Evolutionary conservation across 2,329 filamentous ascomycete species (phyloP).

Genomic region (Chrysoporthe cubensis): DNA sequence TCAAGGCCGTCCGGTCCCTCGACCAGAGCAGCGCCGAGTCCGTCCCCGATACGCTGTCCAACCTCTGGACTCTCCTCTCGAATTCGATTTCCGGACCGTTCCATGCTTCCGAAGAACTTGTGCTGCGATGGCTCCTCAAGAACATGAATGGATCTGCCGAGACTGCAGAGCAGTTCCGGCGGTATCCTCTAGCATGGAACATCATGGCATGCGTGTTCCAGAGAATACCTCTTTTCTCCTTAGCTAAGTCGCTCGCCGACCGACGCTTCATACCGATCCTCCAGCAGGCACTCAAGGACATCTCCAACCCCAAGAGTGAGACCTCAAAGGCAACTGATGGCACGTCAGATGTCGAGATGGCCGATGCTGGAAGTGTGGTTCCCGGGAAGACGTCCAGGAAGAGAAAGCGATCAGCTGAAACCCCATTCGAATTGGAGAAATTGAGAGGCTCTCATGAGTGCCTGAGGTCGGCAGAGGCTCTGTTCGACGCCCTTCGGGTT

Average conservation of each 20-base stretch:
- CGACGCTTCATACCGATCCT: constrained; percentile 69
- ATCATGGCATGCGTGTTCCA: constrained; percentile 64
- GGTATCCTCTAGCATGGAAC: constrained; percentile 63
- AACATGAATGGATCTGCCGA: constrained; percentile 56
- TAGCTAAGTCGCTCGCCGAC: constrained; percentile 73
- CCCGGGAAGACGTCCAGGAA: constrained; percentile 42
- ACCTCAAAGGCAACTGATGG: constrained; percentile 16
- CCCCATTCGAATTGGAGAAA: constrained; percentile 44
- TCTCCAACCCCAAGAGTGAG: constrained; percentile 42
- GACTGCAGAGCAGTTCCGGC: constrained; percentile 55
- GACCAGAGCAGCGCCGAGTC: constrained; percentile 53
- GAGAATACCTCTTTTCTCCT: constrained; percentile 68
- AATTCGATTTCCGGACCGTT: constrained; percentile 47
- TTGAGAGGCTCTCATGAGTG: constrained; percentile 47
- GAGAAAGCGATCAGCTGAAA: constrained; percentile 48
- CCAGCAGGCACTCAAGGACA: constrained; percentile 66
- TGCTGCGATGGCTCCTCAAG: constrained; percentile 67
- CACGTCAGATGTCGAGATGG: constrained; percentile 33
- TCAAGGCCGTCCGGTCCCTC: constrained; percentile 58
- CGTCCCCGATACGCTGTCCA: constrained; percentile 51
- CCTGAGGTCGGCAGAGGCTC: constrained; percentile 49
- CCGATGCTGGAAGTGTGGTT: constrained; percentile 34
- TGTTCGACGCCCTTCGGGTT: constrained; percentile 51
- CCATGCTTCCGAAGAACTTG: constrained; percentile 59
- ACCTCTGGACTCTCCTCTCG: constrained; percentile 54